Evolutionary conservation across 2,329 filamentous ascomycete species (phyloP), one percentile per base, ranked within the genome.

Genomic region (Talaromyces sp.): DNA sequence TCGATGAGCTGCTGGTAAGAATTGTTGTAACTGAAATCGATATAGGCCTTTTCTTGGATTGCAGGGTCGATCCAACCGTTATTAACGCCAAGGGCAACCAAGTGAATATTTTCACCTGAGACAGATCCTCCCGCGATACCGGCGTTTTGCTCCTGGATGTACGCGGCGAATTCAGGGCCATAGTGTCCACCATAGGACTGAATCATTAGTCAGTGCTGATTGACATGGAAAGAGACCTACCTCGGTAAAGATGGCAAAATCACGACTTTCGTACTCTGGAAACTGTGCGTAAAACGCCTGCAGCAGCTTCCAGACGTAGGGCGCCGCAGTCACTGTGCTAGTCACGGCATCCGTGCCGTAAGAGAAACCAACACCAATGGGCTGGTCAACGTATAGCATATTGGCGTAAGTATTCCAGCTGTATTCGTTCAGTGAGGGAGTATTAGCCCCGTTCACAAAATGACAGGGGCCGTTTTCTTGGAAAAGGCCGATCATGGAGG

Each of bases 341-440:
- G 33, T 27, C 43, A 41, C 39, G 10, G 50, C 45, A 22, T 45
- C 50, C 15, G 79, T 81, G 11, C 76, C 78, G 71, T 87, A 88
- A 11, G 83, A 86, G 70, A 87, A 84, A 2, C 86, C 86, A 8
- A 85, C 83, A 58, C 85, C 82, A 8, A 81, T 83, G 10, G 86
- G 89, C 73, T 90, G 85, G 69, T 91, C 87, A 69, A 90, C 84
- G 74, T 88, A 90, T 17, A 90, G 82, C 81, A 90, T 84, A 70
- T 89, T 89, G 68, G 82, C 83, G 22, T 83, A 80, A 68, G 84
- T 84, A 67, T 85, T 87, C 83, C 85, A 89, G 3, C 85, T 85
- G 73, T 83, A 85, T 0, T 77, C 73, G 69, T 84, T 85, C 64
- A 79, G 66, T 3, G 75, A 75, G 0, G 82, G 81, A 45, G 70